phyloP scores from a whole-genome alignment of 805 yeast genomes.

The Yarrowia deformans region DNA sequence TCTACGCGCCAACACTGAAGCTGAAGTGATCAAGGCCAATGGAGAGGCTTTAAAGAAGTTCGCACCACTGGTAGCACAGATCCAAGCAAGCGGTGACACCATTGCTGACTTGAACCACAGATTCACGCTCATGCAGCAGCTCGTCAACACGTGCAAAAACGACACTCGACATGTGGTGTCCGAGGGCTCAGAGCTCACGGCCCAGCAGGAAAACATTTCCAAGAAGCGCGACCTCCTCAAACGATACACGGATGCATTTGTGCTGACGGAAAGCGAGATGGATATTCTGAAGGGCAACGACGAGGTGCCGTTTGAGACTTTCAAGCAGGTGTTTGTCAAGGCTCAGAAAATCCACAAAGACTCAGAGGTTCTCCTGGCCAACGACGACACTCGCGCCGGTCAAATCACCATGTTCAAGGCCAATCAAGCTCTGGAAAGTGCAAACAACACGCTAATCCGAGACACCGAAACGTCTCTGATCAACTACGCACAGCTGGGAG shows the following conservation, averaged over 20 bases:
- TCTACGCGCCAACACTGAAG: conserved; percentile 49
- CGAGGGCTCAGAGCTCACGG: conserved; percentile 46
- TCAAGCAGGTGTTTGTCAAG: conserved; percentile 59
- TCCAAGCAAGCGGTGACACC: conserved; percentile 45
- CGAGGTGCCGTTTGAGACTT: conserved; percentile 53
- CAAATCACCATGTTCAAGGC: conserved; percentile 17
- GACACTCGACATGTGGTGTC: conserved; percentile 46
- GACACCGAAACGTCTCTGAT: conserved; percentile 60
- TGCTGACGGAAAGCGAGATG: conserved; percentile 75
- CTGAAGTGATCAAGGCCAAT: conserved; percentile 49
- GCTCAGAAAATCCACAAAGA: conserved; percentile 70
- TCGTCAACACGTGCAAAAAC: conserved; percentile 43
- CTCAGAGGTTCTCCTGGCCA: conserved; percentile 73
- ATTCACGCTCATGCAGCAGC: conserved; percentile 44
- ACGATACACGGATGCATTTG: conserved; percentile 61
- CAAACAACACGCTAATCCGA: conserved; percentile 64
- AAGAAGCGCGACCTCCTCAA: conserved; percentile 47
- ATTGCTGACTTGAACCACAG: conserved; percentile 42
- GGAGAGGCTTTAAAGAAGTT: conserved; percentile 50
- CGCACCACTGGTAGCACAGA: conserved; percentile 47
- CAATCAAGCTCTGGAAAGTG: conserved; percentile 66
- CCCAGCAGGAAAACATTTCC: conserved; percentile 43
- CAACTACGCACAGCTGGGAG: conserved; percentile 45
- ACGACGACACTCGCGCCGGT: conserved; percentile 42
- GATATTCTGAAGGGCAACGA: conserved; percentile 56